phyloP scores from a whole-genome alignment of 2,329 filamentous ascomycete genomes.

The Trichoderma citrinoviride region DNA sequence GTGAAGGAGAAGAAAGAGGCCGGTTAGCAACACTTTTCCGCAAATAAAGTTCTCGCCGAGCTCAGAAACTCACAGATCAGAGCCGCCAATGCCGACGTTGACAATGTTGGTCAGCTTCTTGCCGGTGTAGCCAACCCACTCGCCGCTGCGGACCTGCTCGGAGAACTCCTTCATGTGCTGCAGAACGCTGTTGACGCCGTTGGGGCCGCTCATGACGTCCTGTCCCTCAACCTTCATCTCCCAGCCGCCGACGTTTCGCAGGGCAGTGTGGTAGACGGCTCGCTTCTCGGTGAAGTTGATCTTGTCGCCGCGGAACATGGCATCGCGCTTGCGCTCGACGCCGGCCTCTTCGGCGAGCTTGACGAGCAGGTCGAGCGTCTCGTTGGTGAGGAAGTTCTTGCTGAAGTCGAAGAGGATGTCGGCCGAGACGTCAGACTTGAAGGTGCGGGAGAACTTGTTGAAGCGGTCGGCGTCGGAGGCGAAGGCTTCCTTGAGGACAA shows the following conservation, averaged over 20 bases:
- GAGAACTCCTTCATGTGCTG: conserved; percentile 99
- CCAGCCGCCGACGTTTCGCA: conserved; percentile 85
- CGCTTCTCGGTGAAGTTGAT: conserved; percentile 99
- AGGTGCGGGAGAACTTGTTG: conserved; percentile 83
- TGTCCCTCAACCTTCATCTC: conserved; percentile 81
- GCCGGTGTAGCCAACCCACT: conserved; percentile 96
- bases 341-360: conserved; percentile 90
- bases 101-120: conserved; percentile 96
- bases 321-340: conserved; percentile 89
- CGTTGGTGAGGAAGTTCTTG: conserved; percentile 96
- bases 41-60: no score
- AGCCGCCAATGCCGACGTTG: conserved; percentile 97
- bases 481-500: conserved; percentile 92
- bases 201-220: conserved; percentile 86
- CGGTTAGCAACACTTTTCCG: neutral
- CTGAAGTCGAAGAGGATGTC: conserved; percentile 98
- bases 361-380: conserved; percentile 82
- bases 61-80: conserved; percentile 73
- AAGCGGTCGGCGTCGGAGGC: conserved; percentile 84
- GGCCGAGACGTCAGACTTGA: conserved; percentile 77
- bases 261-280: conserved; percentile 91
- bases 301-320: conserved; percentile 96
- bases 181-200: conserved; percentile 85
- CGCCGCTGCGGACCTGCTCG: conserved; percentile 86
- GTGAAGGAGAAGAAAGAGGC: conserved; percentile 3